Conservation (phyloP, 2,329 filamentous ascomycete species). For the Cladosporium sp. region DNA sequence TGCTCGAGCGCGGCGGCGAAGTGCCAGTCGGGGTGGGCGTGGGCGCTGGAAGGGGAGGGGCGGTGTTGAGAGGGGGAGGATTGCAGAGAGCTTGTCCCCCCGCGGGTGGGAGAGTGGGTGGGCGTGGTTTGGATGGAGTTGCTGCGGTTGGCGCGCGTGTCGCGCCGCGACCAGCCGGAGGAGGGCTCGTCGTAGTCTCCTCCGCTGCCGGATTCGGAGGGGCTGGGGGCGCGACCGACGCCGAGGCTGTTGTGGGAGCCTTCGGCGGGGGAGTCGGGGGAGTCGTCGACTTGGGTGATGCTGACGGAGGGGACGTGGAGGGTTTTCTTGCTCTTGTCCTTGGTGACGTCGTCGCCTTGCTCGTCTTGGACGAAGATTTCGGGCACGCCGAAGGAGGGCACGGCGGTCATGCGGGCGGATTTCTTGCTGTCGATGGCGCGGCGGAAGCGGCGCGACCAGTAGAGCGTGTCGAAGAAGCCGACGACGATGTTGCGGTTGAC, state of each 20-base stretch:
- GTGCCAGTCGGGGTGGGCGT: slow-evolving; percentile 42
- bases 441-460: slow-evolving; percentile 81
- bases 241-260: slow-evolving; percentile 14
- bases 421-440: slow-evolving; percentile 68
- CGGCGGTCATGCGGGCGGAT: slow-evolving; percentile 68
- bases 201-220: slow-evolving; percentile 12
- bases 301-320: slow-evolving; percentile 26
- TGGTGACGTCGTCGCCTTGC: slow-evolving; percentile 44
- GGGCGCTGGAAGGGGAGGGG: slow-evolving; percentile 27
- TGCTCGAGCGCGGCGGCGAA: slow-evolving; percentile 41
- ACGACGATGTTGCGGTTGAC: slow-evolving; percentile 85
- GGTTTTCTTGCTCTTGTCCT: slow-evolving; percentile 25
- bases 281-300: slow-evolving; percentile 29
- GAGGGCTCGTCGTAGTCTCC: neutral
- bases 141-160: slow-evolving; percentile 22
- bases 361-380: slow-evolving; percentile 88
- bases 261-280: neutral
- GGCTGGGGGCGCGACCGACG: slow-evolving; percentile 17
- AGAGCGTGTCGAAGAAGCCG: slow-evolving; percentile 92
- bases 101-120: slow-evolving; percentile 1
- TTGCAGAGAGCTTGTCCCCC: slow-evolving; percentile 6
- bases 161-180: slow-evolving; percentile 10
- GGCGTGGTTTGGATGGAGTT: slow-evolving; percentile 25
- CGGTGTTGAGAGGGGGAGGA: slow-evolving; percentile 16
- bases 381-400: slow-evolving; percentile 79